Percentiles rank a stretch among this genome's conserved stretches.
Conservation (phyloP, 164 flowering plant genomes). For the Macadamia integrifolia region DNA sequence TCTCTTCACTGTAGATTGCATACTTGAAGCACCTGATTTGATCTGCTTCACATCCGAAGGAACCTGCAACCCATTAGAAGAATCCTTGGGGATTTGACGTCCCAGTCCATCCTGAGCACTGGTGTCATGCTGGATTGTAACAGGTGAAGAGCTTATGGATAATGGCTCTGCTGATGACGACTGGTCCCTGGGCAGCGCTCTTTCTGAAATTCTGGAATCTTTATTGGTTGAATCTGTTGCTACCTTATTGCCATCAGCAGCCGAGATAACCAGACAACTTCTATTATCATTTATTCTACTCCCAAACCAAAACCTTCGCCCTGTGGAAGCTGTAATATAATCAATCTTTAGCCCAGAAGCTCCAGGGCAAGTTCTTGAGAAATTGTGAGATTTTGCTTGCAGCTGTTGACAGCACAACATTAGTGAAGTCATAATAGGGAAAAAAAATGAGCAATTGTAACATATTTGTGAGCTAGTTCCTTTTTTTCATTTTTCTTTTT, state of each 20-base stretch:
- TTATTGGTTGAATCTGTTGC: constrained; percentile 25
- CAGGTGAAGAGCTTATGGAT: constrained; percentile 15
- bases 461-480: too few species aligned
- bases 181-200: constrained; percentile 19
- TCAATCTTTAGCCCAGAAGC: constrained; percentile 19
- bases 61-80: constrained; percentile 21
- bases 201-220: constrained; percentile 24
- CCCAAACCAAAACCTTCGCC: constrained; percentile 20
- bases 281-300: constrained; percentile 17
- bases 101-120: constrained; percentile 9
- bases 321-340: constrained; percentile 14
- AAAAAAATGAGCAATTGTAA: too few species aligned
- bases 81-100: constrained; percentile 19
- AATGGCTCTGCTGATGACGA: constrained; percentile 14
- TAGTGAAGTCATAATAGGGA: neutral
- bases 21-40: too few species aligned
- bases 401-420: constrained; percentile 19
- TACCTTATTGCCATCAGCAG: constrained; percentile 36
- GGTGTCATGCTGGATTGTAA: constrained; percentile 11
- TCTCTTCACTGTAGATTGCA: too few species aligned
- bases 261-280: constrained; percentile 20
- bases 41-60: too few species aligned
- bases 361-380: constrained; percentile 22
- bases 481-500: too few species aligned
- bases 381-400: constrained; percentile 29